Base-by-base conservation (phyloP, 2,329 filamentous ascomycete species). In the Hypoxylon sp. region DNA sequence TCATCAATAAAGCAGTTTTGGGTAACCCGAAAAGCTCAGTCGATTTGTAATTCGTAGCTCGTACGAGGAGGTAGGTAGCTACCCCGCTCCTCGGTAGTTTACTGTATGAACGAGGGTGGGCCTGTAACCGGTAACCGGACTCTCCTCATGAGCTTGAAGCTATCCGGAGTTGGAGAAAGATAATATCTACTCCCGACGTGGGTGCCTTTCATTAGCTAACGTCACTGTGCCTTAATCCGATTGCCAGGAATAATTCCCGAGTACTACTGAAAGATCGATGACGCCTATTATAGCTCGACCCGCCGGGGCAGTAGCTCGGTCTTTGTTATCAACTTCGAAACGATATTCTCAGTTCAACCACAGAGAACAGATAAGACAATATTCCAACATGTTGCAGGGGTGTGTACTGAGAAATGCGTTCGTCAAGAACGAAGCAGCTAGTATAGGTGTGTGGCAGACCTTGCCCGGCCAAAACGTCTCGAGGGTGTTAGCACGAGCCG, bases 361-460 rank as follows among this genome's bases (percentile, higher is more conserved):
- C 26, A 17, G 30, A 30, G 4, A n/a, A 19, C 28, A 32, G 13
- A 56, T n/a, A 11, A 57, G 49, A 39, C 20, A 17, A 44, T 60
- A 53, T 24, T 63, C 65, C 24, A 69, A 61, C 5, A 71, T 73
- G 69, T 50, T 71, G 37, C 68, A 71, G 64, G 72, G 73, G 4
- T 75, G 73, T 70, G 78, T 78, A 57, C 72, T 88, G 64, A 82
- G 80, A 71, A 79, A 78, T 59, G 79, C 79, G n/a, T 82, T 88
- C 62, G 70, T 75, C 22, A 79, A 82, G 64, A 81, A 79, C 53
- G 79, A 76, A 53, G 75, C 77, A 22, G 77, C 83, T 5, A 82
- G 84, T 50, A 79, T 87, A 68, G 87, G 87, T 3, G 79, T 84
- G 55, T 89, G 86, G 87, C 87, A 89, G 77, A 87, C 87, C 80